These are phyloP conservation scores for Yamadazyma nakazawae DNA, from an alignment of 805 yeast genomes.

Conservation along the genomic window DNA sequence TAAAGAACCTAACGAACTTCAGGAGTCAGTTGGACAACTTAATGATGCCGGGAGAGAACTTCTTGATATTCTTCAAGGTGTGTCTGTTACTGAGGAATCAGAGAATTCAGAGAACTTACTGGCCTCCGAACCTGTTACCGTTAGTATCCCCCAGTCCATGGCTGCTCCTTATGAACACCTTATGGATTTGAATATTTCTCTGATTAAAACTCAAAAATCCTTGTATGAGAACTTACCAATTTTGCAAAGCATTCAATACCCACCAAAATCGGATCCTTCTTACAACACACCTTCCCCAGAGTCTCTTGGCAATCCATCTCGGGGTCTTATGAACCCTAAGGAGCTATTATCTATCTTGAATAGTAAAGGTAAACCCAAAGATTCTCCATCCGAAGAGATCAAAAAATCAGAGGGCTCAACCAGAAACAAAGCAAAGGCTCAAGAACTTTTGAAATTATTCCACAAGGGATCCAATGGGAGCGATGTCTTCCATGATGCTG, in stretches of 20 bases:
- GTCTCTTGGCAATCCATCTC: constrained; percentile 35
- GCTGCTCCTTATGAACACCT: constrained; percentile 16
- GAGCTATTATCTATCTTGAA: constrained; percentile 45
- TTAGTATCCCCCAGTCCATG: constrained; percentile 16
- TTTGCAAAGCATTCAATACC: background rate
- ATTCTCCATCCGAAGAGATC: constrained; percentile 6
- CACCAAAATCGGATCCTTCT: constrained; percentile 3
- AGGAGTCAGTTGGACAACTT: background rate
- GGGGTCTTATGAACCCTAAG: constrained; percentile 35
- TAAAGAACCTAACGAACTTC: constrained; percentile 10
- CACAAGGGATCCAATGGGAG: constrained; percentile 15
- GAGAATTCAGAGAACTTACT: background rate
- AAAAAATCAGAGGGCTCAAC: constrained; percentile 16
- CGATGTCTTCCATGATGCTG: background rate
- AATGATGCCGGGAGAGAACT: constrained; percentile 77
- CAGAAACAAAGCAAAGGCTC: constrained; percentile 30
- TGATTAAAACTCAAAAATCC: constrained; percentile 23
- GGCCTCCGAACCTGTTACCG: constrained; percentile 3
- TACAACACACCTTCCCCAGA: constrained; percentile 31
- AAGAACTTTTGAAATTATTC: constrained; percentile 27
- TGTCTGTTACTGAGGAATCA: constrained; percentile 11
- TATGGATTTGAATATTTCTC: constrained; percentile 27
- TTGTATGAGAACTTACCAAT: constrained; percentile 12
- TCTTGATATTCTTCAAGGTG: constrained; percentile 54
- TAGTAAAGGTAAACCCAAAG: constrained; percentile 14